Percentiles rank a stretch among this genome's conserved stretches.
phyloP scores from a whole-genome alignment of 148 eudicot genomes.

The Selenicereus undatus region DNA sequence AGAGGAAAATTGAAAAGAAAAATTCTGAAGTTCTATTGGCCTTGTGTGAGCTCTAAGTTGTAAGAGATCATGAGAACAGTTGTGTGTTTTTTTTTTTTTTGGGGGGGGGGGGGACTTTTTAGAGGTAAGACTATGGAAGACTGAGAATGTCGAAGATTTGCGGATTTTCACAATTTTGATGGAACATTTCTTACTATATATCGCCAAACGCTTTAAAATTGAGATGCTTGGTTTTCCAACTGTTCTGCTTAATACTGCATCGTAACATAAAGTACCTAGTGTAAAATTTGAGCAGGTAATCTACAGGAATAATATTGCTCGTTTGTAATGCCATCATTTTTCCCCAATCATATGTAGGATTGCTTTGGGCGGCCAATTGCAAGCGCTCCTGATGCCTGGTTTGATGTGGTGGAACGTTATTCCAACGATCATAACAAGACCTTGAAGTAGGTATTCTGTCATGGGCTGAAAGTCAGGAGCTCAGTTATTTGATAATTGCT shows the following conservation, averaged over 20 bases:
- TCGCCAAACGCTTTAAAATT: too few relatives aligned
- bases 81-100: too few relatives aligned
- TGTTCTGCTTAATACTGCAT: neutral
- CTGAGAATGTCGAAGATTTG: neutral
- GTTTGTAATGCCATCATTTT: neutral
- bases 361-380: constrained; percentile 94
- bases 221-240: neutral
- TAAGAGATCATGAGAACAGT: neutral
- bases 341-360: constrained; percentile 39
- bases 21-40: neutral
- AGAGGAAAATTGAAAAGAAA: neutral
- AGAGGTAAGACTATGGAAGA: neutral
- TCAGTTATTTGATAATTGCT: neutral
- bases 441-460: constrained; percentile 47
- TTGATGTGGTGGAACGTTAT: constrained; percentile 89
- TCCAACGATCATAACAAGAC: constrained; percentile 91
- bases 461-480: neutral
- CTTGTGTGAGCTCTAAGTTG: neutral
- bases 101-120: too few relatives aligned
- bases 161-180: neutral
- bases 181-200: neutral
- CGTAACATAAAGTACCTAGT: neutral
- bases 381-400: constrained; percentile 99
- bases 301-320: neutral
- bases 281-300: neutral